These are phyloP conservation scores for Suillus clintonianus DNA, from an alignment of 768 basidiomycete species.

Conservation along the genomic window DNA sequence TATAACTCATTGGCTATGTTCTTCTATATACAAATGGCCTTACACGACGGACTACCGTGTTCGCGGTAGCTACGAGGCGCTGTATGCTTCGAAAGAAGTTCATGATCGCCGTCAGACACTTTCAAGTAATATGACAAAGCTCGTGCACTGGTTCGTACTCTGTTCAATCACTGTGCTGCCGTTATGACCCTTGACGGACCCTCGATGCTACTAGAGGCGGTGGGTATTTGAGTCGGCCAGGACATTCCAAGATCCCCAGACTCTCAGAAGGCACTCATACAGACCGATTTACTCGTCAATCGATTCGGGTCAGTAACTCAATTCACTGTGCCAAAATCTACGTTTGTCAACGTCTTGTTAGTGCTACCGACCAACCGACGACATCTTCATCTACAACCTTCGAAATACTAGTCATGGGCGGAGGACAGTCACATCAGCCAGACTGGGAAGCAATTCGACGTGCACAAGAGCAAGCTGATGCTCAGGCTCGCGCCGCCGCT, in stretches of 20 bases:
- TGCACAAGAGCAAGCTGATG: slow-evolving; percentile 18
- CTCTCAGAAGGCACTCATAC: neutral
- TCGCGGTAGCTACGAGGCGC: neutral
- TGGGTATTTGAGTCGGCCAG: neutral
- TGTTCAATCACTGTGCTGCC: neutral
- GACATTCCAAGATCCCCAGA: neutral
- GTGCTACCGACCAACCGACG: neutral
- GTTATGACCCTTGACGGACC: neutral
- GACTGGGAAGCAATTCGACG: slow-evolving; percentile 25
- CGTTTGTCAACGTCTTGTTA: neutral
- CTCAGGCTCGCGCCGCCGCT: slow-evolving; percentile 3
- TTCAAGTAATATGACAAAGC: neutral
- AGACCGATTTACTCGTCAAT: neutral
- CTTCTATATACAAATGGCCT: neutral
- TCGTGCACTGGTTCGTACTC: neutral
- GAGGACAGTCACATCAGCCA: slow-evolving; percentile 25
- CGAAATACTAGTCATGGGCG: slow-evolving; percentile 21
- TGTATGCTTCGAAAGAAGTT: neutral
- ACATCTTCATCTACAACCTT: neutral
- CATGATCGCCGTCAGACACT: neutral
- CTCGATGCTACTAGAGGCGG: neutral
- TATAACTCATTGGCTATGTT: neutral
- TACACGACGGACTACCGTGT: neutral
- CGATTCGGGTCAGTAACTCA: neutral
- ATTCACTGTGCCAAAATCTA: neutral